These are phyloP conservation scores for Aquanectria penicillioides DNA, from an alignment of 2,329 filamentous ascomycete genomes.

Conservation along the genomic window DNA sequence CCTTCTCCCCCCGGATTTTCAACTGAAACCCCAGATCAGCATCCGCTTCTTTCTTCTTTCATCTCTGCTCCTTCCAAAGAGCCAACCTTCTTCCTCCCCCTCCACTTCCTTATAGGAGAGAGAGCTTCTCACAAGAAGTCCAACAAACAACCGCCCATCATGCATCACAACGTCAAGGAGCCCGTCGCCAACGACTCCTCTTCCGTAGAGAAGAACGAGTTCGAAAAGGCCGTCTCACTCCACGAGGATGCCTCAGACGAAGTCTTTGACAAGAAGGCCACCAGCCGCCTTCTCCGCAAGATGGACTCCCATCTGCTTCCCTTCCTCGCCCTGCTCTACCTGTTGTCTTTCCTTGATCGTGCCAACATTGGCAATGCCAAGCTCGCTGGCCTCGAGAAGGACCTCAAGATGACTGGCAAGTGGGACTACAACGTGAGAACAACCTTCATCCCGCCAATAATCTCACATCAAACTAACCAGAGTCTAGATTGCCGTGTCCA, in stretches of 20 bases:
- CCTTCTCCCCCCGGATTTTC: constrained; percentile 35
- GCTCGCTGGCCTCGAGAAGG: constrained; percentile 61
- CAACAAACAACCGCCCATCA: constrained; percentile 19
- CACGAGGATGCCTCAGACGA: constrained; percentile 36
- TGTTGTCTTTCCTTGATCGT: constrained; percentile 61
- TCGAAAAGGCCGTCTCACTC: constrained; percentile 39
- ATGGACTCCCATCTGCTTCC: constrained; percentile 67
- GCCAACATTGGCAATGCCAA: constrained; percentile 65
- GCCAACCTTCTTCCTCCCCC: constrained; percentile 10
- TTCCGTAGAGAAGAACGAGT: constrained; percentile 42
- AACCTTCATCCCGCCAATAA: not conserved
- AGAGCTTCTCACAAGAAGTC: constrained; percentile 16
- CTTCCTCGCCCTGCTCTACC: constrained; percentile 67
- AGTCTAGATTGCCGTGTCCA: constrained; percentile 54
- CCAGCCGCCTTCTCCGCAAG: constrained; percentile 62
- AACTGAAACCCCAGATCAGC: constrained; percentile 32
- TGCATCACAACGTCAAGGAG: constrained; percentile 29
- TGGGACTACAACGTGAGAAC: constrained; percentile 47
- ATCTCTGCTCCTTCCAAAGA: not conserved
- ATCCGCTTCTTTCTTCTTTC: constrained; percentile 33
- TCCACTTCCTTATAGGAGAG: constrained; percentile 3
- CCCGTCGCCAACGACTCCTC: constrained; percentile 34
- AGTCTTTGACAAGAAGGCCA: constrained; percentile 49
- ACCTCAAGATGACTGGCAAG: constrained; percentile 45
- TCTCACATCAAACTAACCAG: constrained; percentile 13